Base-by-base conservation (phyloP, 257 asterid species). In the Solanum pimpinellifolium region DNA sequence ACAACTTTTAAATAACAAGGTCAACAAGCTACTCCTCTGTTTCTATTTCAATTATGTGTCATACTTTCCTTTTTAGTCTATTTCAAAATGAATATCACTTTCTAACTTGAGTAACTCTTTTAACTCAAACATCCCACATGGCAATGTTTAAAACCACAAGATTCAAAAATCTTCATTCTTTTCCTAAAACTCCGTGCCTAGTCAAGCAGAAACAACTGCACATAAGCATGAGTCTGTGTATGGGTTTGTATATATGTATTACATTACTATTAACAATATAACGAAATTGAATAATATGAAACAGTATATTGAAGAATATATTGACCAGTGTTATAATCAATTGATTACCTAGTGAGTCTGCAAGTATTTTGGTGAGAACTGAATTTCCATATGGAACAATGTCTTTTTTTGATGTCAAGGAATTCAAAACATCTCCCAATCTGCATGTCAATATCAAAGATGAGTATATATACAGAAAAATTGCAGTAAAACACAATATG, bases 371-470 rank as follows among this genome's bases (percentile, higher is more conserved):
- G 56, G 99, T 97, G 41, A 97, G 93, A 91, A 89, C 90, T 4
- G 99, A 96, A 94, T 97, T 95, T 86, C 88, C 98, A 77, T 94
- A 93, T 6, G 99, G 99, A 87, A 96, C 91, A 74, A 70, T 86
- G 86, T 97, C 98, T 88, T 96, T 96, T 93, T 92, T 91, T 42
- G 99, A 93, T 69, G 97, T 91, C 89, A 97, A 89, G 89, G 98
- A 94, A 87, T 96, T 93, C 95, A 97, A 90, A 89, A 97, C 99
- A 94, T 97, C 99, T 89, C 99, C 98, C 93, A 97, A 91, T 89
- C 99, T 97, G 97, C 93, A 94, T 84, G 89, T 41, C 89, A 90
- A 86, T 85, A 90, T 76, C 29, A 87, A 89, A 62, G 60, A 25
- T 76, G 81, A 88, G 86, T 82, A 83, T 77, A 85, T 62, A 88